Conservation (phyloP, 352 stramenopile species). For the Hyaloperonospora brassicae region DNA sequence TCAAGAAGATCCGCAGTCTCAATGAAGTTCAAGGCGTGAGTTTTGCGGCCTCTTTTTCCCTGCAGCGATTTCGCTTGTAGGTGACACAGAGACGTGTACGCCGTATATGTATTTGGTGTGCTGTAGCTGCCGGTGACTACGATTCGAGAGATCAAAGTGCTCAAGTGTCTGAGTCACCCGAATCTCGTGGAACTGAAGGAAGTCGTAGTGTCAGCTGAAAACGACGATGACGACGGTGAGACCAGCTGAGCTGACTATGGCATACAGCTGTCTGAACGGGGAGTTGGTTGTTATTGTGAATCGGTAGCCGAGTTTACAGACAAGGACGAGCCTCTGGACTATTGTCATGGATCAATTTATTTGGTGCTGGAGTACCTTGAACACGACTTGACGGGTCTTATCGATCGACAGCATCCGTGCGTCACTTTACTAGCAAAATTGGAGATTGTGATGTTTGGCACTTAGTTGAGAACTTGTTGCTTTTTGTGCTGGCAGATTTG, state of each 20-base stretch:
- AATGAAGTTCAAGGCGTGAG: slow-evolving; percentile 84
- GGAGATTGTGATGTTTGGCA: not conserved
- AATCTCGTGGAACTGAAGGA: slow-evolving; percentile 95
- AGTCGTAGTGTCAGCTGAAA: slow-evolving; percentile 88
- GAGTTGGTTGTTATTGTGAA: not conserved
- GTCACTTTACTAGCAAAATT: slow-evolving; percentile 6
- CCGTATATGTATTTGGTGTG: slow-evolving; percentile 4
- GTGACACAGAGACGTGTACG: not conserved
- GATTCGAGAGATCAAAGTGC: slow-evolving; percentile 97
- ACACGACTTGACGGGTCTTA: slow-evolving; percentile 81
- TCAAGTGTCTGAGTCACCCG: slow-evolving; percentile 92
- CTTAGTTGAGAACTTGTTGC: not conserved
- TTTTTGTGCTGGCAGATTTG: slow-evolving; percentile 40
- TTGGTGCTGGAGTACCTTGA: slow-evolving; percentile 86
- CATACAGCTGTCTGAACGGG: too few relatives aligned
- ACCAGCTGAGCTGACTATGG: not conserved
- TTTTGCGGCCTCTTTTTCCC: slow-evolving; percentile 19
- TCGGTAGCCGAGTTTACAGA: slow-evolving; percentile 61
- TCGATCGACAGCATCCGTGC: slow-evolving; percentile 79
- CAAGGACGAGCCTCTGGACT: slow-evolving; percentile 78
- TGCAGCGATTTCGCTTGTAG: not conserved
- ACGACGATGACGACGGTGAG: slow-evolving; percentile 74
- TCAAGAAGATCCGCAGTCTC: slow-evolving; percentile 87
- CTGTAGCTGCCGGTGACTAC: slow-evolving; percentile 89
- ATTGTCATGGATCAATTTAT: slow-evolving; percentile 83